These are phyloP conservation scores for Protea cynaroides DNA, from an alignment of 164 flowering plant genomes.

Conservation along the genomic window DNA sequence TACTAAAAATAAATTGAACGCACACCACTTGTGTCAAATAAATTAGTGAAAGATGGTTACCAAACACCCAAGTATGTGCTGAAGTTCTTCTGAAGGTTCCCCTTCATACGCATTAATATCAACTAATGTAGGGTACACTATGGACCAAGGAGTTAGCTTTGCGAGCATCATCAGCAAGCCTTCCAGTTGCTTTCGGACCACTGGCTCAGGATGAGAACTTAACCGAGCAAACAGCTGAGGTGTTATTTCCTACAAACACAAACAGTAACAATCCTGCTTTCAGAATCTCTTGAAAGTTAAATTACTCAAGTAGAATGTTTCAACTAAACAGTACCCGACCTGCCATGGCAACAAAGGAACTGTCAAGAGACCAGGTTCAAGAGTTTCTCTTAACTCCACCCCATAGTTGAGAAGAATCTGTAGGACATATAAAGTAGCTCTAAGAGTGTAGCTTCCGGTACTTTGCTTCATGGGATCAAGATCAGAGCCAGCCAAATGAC, in stretches of 20 bases:
- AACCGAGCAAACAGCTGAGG: conserved; percentile 95
- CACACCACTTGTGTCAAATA: neutral
- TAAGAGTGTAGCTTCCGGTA: conserved; percentile 49
- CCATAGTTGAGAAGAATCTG: conserved; percentile 88
- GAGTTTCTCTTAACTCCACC: conserved; percentile 69
- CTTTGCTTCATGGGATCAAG: conserved; percentile 43
- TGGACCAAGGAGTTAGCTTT: conserved; percentile 80
- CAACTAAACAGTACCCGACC: conserved; percentile 35
- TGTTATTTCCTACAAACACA: conserved; percentile 63
- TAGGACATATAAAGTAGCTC: conserved; percentile 73
- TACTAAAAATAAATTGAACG: neutral
- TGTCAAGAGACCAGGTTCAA: conserved; percentile 68
- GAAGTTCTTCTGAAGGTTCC: conserved; percentile 86
- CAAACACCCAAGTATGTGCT: conserved; percentile 70
- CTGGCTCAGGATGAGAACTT: conserved; percentile 82
- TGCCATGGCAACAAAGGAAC: conserved; percentile 94
- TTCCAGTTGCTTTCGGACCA: conserved; percentile 74
- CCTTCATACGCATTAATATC: conserved; percentile 72
- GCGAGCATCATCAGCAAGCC: conserved; percentile 77
- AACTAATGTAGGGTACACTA: conserved; percentile 89
- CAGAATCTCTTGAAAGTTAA: neutral
- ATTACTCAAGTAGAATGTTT: neutral
- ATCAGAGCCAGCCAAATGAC: conserved; percentile 28
- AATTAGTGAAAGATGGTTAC: conserved; percentile 30
- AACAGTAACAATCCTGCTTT: conserved; percentile 6